phyloP scores from a whole-genome alignment of 225 moss, liverwort and hornwort genomes.

The Takakia lepidozioides region DNA sequence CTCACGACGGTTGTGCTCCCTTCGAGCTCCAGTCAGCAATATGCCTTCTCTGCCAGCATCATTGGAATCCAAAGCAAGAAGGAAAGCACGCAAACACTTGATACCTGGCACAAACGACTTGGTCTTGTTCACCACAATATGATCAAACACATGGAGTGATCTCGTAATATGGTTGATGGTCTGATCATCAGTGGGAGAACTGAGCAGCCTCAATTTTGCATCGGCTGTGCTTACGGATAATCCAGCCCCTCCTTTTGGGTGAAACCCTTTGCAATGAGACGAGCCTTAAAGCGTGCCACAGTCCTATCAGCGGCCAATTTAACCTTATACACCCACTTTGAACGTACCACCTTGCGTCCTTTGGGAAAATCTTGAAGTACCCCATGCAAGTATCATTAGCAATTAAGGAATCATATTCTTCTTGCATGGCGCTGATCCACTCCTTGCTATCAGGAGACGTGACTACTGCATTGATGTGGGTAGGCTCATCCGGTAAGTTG shows the following conservation, averaged over 20 bases:
- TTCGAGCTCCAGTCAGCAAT: not conserved
- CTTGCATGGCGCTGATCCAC: no score
- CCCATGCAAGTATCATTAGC: constrained; percentile 1
- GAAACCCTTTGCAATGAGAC: constrained; percentile 10
- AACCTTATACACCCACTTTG: constrained; percentile 7
- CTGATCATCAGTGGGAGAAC: no score
- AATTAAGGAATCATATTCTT: no score
- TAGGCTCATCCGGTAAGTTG: not conserved
- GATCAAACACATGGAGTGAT: no score
- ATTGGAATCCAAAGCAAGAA: constrained; percentile 1
- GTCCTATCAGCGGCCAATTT: not conserved
- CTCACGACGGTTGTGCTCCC: constrained; percentile 2
- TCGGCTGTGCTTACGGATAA: not conserved
- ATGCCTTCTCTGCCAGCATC: not conserved
- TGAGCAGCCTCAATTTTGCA: no score
- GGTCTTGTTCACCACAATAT: no score
- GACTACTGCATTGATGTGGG: not conserved
- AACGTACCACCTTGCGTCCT: not conserved
- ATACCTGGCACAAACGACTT: not conserved
- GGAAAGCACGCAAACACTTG: constrained; percentile 1
- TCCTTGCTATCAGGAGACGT: not conserved
- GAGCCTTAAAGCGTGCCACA: no score
- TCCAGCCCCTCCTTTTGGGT: not conserved
- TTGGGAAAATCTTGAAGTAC: not conserved
- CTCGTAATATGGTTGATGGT: no score